Evolutionary conservation across 306 rosid species (phyloP), one percentile per base, ranked within the genome.

Genomic region (Hylodesmum podocarpum): DNA sequence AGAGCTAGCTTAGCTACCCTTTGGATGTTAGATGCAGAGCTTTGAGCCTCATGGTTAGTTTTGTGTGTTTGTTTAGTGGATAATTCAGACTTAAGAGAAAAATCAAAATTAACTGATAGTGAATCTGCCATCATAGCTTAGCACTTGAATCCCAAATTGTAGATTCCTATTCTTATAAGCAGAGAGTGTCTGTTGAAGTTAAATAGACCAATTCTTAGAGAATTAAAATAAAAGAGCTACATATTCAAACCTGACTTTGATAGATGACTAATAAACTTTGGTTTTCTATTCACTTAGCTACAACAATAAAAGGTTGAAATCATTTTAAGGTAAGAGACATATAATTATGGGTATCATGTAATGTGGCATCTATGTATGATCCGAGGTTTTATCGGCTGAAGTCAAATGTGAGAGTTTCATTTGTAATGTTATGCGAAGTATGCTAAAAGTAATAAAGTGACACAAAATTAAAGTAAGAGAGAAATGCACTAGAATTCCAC

Each of bases 121-220:
- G 89, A 85, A 80, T 76, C 66, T 79, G 81, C 65, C 87, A 79
- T 80, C 69, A 33, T 75, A 36, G 67, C 36, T 5, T 5, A 5
- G 18, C 1, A 47, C 57, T 72, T 13, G 27, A 57, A 75, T 76
- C 69, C 53, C n/a, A 50, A 46, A 54, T 27, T 55, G 41, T 15
- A 53, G 43, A 4, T 51, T 71, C 0, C 65, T 43, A 18, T 59
- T 57, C 58, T 57, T 80, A 44, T 67, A 36, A 24, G 11, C 28
- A 10, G 7, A 57, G 2, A 31, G 75, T 51, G 44, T 41, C 18
- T 53, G 39, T 46, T 53, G 22, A 3, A 62, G 33, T 19, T 25
- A 21, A 16, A 47, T 70, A 16, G 27, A 18, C 6, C 46, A 31
- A 46, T 8, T 36, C 58, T 24, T 16, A 6, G 40, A 33, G 31